Evolutionary conservation across 2,329 filamentous ascomycete genomes (phyloP), one percentile per base, ranked within the genome.

Genomic region (Trichophyton simii): DNA sequence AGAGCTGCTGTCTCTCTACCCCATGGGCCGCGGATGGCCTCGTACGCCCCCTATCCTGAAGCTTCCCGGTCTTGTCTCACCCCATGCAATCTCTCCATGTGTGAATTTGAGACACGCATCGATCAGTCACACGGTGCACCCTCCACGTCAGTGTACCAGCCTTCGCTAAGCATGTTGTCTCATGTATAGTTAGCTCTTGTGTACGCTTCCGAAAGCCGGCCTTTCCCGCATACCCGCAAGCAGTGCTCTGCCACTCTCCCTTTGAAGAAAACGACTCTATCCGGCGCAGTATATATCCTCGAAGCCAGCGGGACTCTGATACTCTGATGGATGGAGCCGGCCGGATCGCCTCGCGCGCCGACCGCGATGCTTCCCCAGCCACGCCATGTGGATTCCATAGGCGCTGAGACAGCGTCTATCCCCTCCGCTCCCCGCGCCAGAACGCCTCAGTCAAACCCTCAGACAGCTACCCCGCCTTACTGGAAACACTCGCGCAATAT

Each of bases 401-500:
- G 48, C 22, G 44, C n/a, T 38, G 36, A 25, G 15, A 50, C n/a
- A 54, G 55, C 34, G 31, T 38, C 50, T 34, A 25, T 50, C 34
- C 25, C 57, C 57, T 64, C 44, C 58, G 50, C n/a, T 67, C 67
- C 57, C 66, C 68, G 46, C 67, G 28, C 52, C 18, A 31, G 52
- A 36, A 55, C 52, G 52, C 52, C 6, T 28, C 52, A 28, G 52
- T 36, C 31, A n/a, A 55, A 15, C 13, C 18, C 42, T 11, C 46
- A 22, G 18, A 36, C 52, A 9, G 36, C 59, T 36, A 67, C 74
- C 38, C 77, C 77, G 20, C 76, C 76, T 8, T 78, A 78, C 64
- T 79, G 77, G 77, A 71, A 71, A 25, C 76, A 78, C 60, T 70
- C 73, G 59, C 73, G 76, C 57, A 70, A 72, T 59, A 63, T 69